Evolutionary conservation across 2,329 filamentous ascomycete genomes (phyloP).

Genomic region (Orbilia javanica): DNA sequence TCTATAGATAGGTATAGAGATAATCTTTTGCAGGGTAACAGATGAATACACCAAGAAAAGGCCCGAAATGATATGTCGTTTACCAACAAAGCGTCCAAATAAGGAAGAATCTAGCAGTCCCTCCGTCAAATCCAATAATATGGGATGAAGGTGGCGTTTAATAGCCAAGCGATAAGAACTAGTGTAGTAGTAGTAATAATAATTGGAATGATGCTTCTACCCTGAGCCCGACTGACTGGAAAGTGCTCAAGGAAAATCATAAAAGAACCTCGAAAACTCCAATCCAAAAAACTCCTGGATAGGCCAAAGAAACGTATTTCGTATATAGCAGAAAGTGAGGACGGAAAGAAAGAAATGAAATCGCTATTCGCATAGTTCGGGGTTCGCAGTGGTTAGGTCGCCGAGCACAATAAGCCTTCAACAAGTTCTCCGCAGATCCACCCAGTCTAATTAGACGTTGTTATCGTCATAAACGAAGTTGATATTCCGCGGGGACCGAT

Average conservation of each 20-base stretch:
- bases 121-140: neutral
- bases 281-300: conserved; percentile 51
- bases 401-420: neutral
- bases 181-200: conserved; percentile 24
- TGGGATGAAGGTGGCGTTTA: neutral
- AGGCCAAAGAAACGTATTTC: conserved; percentile 30
- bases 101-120: neutral
- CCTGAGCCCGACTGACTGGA: conserved; percentile 12
- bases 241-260: conserved; percentile 24
- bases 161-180: conserved; percentile 1
- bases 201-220: conserved; percentile 35
- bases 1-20: conserved; percentile 50
- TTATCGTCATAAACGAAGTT: conserved; percentile 95
- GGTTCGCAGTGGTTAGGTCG: neutral
- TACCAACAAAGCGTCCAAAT: conserved; percentile 3
- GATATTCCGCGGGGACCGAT: conserved; percentile 87
- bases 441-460: conserved; percentile 70
- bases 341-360: neutral
- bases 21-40: conserved; percentile 18
- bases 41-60: conserved; percentile 2
- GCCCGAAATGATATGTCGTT: conserved; percentile 17
- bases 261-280: conserved; percentile 42
- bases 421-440: neutral
- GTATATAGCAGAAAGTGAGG: conserved; percentile 15
- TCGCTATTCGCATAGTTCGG: neutral